Percentiles rank a stretch among this genome's conserved stretches.
Evolutionary conservation across 2,329 filamentous ascomycete genomes (phyloP).

Genomic region (Arthrobotrys sinensis): DNA sequence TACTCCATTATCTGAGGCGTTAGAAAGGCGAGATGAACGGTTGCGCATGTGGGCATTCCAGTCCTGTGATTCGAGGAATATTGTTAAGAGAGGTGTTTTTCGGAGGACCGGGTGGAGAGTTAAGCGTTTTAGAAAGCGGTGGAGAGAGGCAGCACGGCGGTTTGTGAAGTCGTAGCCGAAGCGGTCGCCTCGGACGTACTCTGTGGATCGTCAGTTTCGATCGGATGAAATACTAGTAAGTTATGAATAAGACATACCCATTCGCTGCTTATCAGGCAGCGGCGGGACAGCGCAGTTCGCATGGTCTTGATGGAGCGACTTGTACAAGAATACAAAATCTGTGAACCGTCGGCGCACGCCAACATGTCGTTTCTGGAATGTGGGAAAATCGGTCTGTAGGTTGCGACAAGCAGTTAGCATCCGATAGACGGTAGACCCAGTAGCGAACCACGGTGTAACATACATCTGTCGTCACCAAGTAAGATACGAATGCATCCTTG

Average conservation of each 20-base stretch:
- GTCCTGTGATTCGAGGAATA: conserved; percentile 91
- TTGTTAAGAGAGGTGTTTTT: conserved; percentile 83
- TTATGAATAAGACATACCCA: conserved; percentile 70
- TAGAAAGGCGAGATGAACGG: conserved; percentile 76
- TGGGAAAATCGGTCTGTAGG: conserved; percentile 87
- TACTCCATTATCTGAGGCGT: conserved; percentile 76
- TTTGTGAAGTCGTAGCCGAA: conserved; percentile 94
- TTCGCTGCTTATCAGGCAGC: conserved; percentile 97
- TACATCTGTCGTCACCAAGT: conserved; percentile 91
- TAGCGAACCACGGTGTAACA: conserved; percentile 59
- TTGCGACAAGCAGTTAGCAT: conserved; percentile 6
- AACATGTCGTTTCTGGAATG: conserved; percentile 86
- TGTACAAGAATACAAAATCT: conserved; percentile 97
- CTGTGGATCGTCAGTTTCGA: conserved; percentile 66
- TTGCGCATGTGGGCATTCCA: conserved; percentile 97
- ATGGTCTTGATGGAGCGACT: conserved; percentile 87
- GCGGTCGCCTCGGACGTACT: conserved; percentile 95
- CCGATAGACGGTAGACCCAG: no score
- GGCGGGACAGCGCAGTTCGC: conserved; percentile 93
- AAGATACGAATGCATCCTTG: conserved; percentile 96
- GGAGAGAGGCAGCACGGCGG: conserved; percentile 88
- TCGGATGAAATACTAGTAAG: neutral
- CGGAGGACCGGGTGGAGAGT: conserved; percentile 91
- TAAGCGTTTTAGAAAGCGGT: conserved; percentile 89
- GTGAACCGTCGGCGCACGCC: conserved; percentile 92